phyloP scores from a whole-genome alignment of 805 yeast genomes.

The Lipomyces chichibuensis region DNA sequence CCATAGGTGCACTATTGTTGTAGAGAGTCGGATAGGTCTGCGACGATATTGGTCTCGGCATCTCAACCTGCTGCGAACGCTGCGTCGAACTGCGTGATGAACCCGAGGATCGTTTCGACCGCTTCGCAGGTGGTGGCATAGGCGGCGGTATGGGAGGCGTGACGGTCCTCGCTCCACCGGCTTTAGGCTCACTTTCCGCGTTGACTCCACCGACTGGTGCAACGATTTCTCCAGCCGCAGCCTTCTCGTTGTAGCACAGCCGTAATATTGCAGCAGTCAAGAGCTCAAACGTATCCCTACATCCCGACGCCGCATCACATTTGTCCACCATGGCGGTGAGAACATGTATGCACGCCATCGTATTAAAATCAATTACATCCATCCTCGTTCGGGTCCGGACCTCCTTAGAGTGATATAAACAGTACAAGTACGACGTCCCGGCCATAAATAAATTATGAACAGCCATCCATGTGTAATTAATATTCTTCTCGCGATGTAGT shows the following conservation, averaged over 20 bases:
- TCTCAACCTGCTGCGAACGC: slow-evolving; percentile 8
- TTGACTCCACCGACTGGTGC: slow-evolving; percentile 19
- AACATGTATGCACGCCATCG: slow-evolving; percentile 52
- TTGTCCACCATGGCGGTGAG: slow-evolving; percentile 63
- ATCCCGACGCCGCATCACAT: slow-evolving; percentile 77
- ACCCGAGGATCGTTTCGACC: slow-evolving; percentile 13
- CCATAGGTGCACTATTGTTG: slow-evolving; percentile 2
- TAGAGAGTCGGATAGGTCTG: not conserved
- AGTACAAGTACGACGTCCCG: slow-evolving; percentile 79
- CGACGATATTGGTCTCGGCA: slow-evolving; percentile 5
- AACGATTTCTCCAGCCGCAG: slow-evolving; percentile 35
- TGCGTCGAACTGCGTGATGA: slow-evolving; percentile 11
- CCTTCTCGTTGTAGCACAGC: slow-evolving; percentile 46
- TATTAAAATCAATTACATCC: slow-evolving; percentile 55
- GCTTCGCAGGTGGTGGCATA: slow-evolving; percentile 36
- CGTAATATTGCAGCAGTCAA: slow-evolving; percentile 71
- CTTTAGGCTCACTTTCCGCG: slow-evolving; percentile 11
- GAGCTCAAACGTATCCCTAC: slow-evolving; percentile 71
- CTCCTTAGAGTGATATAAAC: slow-evolving; percentile 69
- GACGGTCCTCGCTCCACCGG: slow-evolving; percentile 15
- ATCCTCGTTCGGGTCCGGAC: slow-evolving; percentile 53
- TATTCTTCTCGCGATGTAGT: slow-evolving; percentile 57
- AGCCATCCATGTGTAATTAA: slow-evolving; percentile 92
- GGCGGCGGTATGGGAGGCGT: slow-evolving; percentile 33
- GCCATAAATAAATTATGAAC: slow-evolving; percentile 88